Base-by-base conservation (phyloP, 352 stramenopile species). In the Globisporangium nunn region DNA sequence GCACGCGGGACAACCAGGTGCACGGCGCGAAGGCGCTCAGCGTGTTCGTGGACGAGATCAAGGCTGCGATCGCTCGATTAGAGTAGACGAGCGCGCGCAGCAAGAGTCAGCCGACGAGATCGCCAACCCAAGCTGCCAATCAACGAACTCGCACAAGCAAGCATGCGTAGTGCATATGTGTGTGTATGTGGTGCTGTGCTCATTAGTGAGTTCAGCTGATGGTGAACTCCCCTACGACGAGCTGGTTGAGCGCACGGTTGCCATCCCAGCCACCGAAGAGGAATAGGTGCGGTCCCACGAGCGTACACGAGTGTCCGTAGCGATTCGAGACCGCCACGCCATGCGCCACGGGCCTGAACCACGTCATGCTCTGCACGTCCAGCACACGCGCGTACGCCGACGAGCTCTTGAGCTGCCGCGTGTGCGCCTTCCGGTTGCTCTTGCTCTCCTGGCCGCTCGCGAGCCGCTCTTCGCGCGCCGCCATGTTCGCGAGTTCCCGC, bases 181-280 rank as follows among this genome's bases (percentile, higher is more conserved):
- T 43, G 8, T 2, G 39, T 31, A 14, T 10, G 12, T 48, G 43
- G 43, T 6, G 12, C 7, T 8, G 33, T 8, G 33, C 33, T 37
- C 33, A 37, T 8, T 5, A 37, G 4, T 5, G 5, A 3, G 12
- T 3, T 50, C 31, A 57, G 6, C 14, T 39, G 14, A 64, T 28
- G 6, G 53, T 37, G 31, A 87, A 66, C 48, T 89, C 74, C 3
- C 78, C 80, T 4, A 88, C 78, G 11, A 90, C 75, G 28, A 91
- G 64, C 56, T 93, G 77, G 58, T 84, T 85, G 17, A 93, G 75
- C 28, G 83, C 79, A 48, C 78, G 78, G 57, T 90, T 91, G 49
- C 83, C 83, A 47, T 91, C 83, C 83, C 81, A 93, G 49, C 83
- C 83, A 17, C 83, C 83, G 47, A 91, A 93, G 35, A 91, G 40